Percentiles rank a stretch among this genome's conserved stretches.
Evolutionary conservation across 352 stramenopile genomes (phyloP).

Genomic region (Globisporangium perplexum): DNA sequence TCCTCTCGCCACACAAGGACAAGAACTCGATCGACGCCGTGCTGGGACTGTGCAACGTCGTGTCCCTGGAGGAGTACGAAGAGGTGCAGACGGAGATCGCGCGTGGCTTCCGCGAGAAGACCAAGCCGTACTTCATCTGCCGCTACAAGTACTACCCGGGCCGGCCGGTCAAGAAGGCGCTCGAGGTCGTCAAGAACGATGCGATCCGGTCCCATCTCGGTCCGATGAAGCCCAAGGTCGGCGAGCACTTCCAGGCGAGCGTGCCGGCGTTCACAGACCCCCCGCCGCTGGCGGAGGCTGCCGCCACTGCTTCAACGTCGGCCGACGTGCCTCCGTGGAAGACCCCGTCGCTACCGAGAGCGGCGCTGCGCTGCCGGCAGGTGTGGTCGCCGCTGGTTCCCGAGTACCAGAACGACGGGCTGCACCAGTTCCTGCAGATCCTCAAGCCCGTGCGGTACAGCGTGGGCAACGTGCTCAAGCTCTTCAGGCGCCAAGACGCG

Average conservation of each 20-base stretch:
- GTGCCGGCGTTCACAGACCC: constrained; percentile 30
- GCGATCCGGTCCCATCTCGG: constrained; percentile 64
- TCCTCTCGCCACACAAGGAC: constrained; percentile 81
- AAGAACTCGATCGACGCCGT: constrained; percentile 80
- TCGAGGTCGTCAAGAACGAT: constrained; percentile 61
- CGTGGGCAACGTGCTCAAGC: constrained; percentile 68
- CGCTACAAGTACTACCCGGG: constrained; percentile 82
- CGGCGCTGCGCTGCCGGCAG: constrained; percentile 27
- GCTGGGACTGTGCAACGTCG: constrained; percentile 68
- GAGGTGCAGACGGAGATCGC: constrained; percentile 70
- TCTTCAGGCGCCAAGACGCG: constrained; percentile 21
- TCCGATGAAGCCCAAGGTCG: constrained; percentile 63
- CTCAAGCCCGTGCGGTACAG: constrained; percentile 55
- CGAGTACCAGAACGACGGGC: constrained; percentile 29
- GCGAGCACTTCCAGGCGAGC: constrained; percentile 44
- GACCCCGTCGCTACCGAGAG: constrained; percentile 12
- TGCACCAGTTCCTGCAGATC: constrained; percentile 51
- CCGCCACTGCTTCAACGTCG: no score
- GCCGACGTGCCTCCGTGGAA: constrained; percentile 26
- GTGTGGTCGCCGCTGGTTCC: constrained; percentile 66
- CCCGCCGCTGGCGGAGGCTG: neutral
- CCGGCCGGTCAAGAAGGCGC: constrained; percentile 52
- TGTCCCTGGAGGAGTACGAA: constrained; percentile 64
- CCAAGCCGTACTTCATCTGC: constrained; percentile 62
- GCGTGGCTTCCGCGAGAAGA: constrained; percentile 62